Evolutionary conservation across 768 basidiomycete genomes (phyloP), one percentile per base, ranked within the genome.

Genomic region (Chiua virens): DNA sequence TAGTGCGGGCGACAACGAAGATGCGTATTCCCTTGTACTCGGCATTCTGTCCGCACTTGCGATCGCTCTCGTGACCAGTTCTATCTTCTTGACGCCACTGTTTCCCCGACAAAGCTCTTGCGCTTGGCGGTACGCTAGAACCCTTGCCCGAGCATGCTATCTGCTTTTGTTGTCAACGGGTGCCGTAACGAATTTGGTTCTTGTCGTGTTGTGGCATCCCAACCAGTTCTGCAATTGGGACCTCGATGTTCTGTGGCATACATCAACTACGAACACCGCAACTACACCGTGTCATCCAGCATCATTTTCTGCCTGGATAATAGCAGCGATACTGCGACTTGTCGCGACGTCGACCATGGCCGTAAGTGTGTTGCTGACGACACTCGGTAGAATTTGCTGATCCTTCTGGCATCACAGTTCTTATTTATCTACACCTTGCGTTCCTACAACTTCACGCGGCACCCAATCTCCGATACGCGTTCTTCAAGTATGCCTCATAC

Each of bases 221-320:
- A 62, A 73, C 10, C 44, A 71, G 2, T 76, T 81, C n/a, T 89
- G 88, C 52, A 66, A 70, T 40, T 73, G 86, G 70, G 83, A 87
- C 54, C 70, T 88, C 38, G 88, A 89, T 60, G 72, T 83, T 38
- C 69, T 83, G 10, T 90, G 88, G 88, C 76, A 80, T 5, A 71
- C 73, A 13, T 69, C 53, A 42, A 50, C 51, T 47, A 74, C 63
- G 40, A 55, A 54, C 42, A 47, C 65, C 43, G n/a, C 15, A 11
- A 30, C 53, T 3, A 47, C 53, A 10, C 42, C 50, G 5, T 71
- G 69, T 42, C 49, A 36, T 21, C 34, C 56, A 0, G 45, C 42
- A 25, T 4, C 58, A 3, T 83, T 80, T 75, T 69, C 72, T 1
- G 66, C 71, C 8, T 89, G 86, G 87, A 61, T 85, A 20, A 69